phyloP scores from a whole-genome alignment of 2,329 filamentous ascomycete genomes.

The Aspergillus ustus region DNA sequence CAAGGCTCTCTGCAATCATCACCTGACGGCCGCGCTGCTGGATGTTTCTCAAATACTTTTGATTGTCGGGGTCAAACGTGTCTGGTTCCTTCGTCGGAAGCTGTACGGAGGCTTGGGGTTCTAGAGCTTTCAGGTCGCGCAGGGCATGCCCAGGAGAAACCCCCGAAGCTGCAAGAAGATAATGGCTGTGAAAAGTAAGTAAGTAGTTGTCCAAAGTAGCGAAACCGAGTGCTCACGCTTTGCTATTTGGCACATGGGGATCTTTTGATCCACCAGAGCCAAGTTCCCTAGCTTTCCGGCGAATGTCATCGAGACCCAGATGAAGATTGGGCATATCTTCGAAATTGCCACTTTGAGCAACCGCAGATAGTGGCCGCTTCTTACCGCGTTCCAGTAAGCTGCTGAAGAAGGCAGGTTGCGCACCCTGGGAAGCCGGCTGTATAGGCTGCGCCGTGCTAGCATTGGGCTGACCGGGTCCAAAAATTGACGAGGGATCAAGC shows the following conservation, averaged over 20 bases:
- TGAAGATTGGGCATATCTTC: conserved; percentile 88
- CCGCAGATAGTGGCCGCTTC: conserved; percentile 71
- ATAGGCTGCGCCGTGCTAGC: conserved; percentile 28
- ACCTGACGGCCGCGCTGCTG: conserved; percentile 89
- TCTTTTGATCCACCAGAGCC: conserved; percentile 65
- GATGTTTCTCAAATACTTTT: conserved; percentile 80
- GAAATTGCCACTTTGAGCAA: conserved; percentile 58
- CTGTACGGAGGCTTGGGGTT: conserved; percentile 64
- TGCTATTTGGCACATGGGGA: conserved; percentile 49
- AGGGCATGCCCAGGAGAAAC: conserved; percentile 85
- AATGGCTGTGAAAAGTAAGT: conserved; percentile 64
- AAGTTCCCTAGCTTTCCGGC: conserved; percentile 74
- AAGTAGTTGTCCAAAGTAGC: background rate
- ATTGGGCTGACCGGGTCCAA: conserved; percentile 35
- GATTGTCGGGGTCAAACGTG: conserved; percentile 59
- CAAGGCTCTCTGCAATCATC: conserved; percentile 89
- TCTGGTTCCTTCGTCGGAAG: conserved; percentile 41
- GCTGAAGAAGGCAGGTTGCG: conserved; percentile 66
- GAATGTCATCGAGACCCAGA: conserved; percentile 87
- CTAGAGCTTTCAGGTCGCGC: conserved; percentile 82
- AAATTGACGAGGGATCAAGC: conserved; percentile 29
- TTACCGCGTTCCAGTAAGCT: conserved; percentile 66
- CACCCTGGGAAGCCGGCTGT: conserved; percentile 35
- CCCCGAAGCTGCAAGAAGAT: conserved; percentile 89
- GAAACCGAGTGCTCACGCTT: conserved; percentile 52